Evolutionary conservation across 2,329 filamentous ascomycete species (phyloP), one percentile per base, ranked within the genome.

Genomic region (Pseudogymnoascus sp.): DNA sequence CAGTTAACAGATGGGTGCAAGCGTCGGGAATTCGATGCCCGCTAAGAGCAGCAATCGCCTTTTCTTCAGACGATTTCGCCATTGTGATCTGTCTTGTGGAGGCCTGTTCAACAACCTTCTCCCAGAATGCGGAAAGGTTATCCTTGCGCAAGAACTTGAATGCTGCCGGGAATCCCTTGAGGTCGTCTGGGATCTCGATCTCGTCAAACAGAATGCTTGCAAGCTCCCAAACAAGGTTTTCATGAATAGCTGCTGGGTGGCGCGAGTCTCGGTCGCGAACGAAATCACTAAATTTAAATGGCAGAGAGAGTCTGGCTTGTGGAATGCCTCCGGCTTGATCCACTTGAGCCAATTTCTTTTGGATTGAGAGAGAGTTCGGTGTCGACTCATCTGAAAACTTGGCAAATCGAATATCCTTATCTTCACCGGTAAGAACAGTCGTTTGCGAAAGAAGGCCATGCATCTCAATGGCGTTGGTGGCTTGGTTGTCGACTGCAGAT

Each of bases 191-290:
- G 31, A 82, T 72, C 14, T 77, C 77, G 9, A 85, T 66, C n/a
- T 86, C 80, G 67, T 96, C 92, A 71, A 96, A 99, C 3, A 99
- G 82, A 38, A 97, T 87, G 63, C 90, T 89, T 1, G 91, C 88
- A 37, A 99, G 80, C 65, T 91, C 84, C 95, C 96, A 99, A 0
- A 95, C 86, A 12, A 86, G 80, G 70, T 86, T 85, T 75, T 96
- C 91, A 63, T 91, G 84, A 18, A 78, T 75, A 62, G 75, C 79
- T 21, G 79, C 79, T 14, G 78, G 76, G 66, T 75, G 76, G 34
- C 73, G 71, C 36, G 65, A 75, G 42, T 75, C 70, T 11, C 76
- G 74, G 16, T 73, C 71, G 61, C 78, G 74, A 25, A 78, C 78
- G 63, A 86, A 77, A 8, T 80, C 75, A 14, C 77, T 77, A 64